A percentile compares a stretch with the other conserved stretches of the same genome.
Evolutionary conservation across 768 basidiomycete species (phyloP).

Genomic region (Mycena rosella): DNA sequence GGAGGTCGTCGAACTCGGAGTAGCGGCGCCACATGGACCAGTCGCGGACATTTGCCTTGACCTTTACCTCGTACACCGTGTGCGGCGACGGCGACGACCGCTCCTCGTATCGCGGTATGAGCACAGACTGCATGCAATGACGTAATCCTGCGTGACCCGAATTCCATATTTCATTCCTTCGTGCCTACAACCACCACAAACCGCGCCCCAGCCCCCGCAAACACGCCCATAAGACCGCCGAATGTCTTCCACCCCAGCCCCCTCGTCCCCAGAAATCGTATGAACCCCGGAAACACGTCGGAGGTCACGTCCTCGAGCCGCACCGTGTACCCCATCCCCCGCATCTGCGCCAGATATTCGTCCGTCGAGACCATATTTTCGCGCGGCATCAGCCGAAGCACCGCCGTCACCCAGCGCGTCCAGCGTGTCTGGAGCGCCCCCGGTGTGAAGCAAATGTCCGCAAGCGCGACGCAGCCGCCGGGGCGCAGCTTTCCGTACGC

Average conservation of each 20-base stretch:
- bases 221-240: slow-evolving; percentile 52
- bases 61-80: slow-evolving; percentile 83
- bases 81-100: slow-evolving; percentile 81
- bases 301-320: slow-evolving; percentile 67
- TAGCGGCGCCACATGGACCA: slow-evolving; percentile 97
- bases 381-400: slow-evolving; percentile 60
- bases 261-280: slow-evolving; percentile 58
- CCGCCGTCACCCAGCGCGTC: slow-evolving; percentile 44
- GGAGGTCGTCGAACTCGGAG: slow-evolving; percentile 92
- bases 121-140: slow-evolving; percentile 51
- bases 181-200: slow-evolving; percentile 64
- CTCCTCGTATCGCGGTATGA: slow-evolving; percentile 77
- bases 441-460: slow-evolving; percentile 69
- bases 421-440: slow-evolving; percentile 40
- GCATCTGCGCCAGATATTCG: slow-evolving; percentile 60
- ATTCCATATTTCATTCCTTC: background rate
- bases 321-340: slow-evolving; percentile 64
- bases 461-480: slow-evolving; percentile 68
- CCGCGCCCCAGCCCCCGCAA: slow-evolving; percentile 53
- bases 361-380: slow-evolving; percentile 62
- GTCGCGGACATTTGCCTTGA: slow-evolving; percentile 89
- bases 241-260: slow-evolving; percentile 61
- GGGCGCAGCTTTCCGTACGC: slow-evolving; percentile 57
- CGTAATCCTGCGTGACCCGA: background rate
- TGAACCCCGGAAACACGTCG: slow-evolving; percentile 71